These are phyloP conservation scores for Astragalus membranaceus DNA, from an alignment of 306 rosid genomes.

Conservation along the genomic window DNA sequence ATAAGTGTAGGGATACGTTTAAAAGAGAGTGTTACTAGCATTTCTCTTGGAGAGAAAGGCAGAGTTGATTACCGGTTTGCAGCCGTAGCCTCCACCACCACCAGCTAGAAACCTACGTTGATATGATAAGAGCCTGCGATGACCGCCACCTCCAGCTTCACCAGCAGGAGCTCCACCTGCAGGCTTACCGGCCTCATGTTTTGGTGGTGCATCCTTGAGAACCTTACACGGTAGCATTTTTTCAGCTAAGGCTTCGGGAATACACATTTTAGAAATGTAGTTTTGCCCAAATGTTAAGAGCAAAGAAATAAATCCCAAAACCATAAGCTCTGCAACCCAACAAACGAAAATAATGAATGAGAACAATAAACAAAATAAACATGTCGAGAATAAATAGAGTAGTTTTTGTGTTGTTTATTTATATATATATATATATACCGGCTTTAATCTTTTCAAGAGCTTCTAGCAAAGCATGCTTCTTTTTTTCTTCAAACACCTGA, in stretches of 20 bases:
- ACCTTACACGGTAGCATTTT: conserved; percentile 76
- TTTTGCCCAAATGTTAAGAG: conserved; percentile 79
- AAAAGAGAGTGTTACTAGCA: too few species aligned
- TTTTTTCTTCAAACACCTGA: conserved; percentile 54
- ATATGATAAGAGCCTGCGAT: conserved; percentile 60
- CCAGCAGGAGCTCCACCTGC: background rate
- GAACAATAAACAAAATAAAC: background rate
- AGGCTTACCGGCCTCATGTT: background rate
- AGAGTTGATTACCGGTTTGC: conserved; percentile 24
- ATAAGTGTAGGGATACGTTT: too few species aligned
- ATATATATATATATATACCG: conserved; percentile 49
- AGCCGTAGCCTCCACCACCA: background rate
- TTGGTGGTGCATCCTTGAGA: background rate
- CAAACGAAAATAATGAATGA: background rate
- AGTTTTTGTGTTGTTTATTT: background rate
- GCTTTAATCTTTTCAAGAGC: conserved; percentile 89
- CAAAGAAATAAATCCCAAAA: conserved; percentile 89
- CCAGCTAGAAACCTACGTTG: conserved; percentile 54
- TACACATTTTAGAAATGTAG: conserved; percentile 53
- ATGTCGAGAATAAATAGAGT: background rate
- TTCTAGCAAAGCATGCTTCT: conserved; percentile 66
- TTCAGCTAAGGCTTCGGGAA: conserved; percentile 33
- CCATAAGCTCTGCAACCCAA: conserved; percentile 80
- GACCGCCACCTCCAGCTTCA: conserved; percentile 9
- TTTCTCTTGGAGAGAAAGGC: too few species aligned